These are phyloP conservation scores for Aquanectria penicillioides DNA, from an alignment of 2,329 filamentous ascomycete species.

Conservation along the genomic window DNA sequence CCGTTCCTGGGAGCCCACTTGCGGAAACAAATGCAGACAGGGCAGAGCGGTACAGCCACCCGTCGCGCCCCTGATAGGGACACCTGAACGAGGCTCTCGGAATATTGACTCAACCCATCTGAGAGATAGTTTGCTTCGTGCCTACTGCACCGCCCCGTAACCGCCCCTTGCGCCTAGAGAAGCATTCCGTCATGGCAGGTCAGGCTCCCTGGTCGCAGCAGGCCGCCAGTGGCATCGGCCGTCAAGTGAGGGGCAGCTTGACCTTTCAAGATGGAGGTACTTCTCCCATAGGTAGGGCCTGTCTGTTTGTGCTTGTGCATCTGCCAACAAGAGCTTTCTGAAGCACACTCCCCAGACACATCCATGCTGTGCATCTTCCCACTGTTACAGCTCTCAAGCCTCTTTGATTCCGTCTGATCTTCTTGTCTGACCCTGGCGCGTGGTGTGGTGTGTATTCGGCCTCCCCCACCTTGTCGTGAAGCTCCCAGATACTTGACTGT, in stretches of 20 bases:
- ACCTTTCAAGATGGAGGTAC: not conserved
- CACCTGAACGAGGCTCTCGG: no score
- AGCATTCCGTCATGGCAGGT: no score
- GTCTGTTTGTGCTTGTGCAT: not conserved
- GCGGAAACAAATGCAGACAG: no score
- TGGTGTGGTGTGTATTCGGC: not conserved
- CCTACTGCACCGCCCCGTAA: no score
- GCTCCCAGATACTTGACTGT: not conserved
- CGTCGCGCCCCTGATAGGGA: no score
- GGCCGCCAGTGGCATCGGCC: not conserved
- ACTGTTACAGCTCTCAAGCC: not conserved
- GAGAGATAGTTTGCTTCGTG: no score
- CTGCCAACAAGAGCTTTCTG: not conserved
- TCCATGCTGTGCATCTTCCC: not conserved
- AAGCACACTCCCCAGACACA: not conserved
- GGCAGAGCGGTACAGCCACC: no score
- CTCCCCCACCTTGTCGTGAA: constrained; percentile 1
- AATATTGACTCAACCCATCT: no score
- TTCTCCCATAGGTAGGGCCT: not conserved
- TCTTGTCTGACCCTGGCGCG: not conserved
- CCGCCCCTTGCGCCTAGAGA: no score
- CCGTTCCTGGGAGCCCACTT: no score
- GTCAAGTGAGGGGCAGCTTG: constrained; percentile 8
- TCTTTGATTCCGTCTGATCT: not conserved
- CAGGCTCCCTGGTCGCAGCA: not conserved